phyloP scores from a whole-genome alignment of 176 grass and related monocot species.

The Juncus inflexus region DNA sequence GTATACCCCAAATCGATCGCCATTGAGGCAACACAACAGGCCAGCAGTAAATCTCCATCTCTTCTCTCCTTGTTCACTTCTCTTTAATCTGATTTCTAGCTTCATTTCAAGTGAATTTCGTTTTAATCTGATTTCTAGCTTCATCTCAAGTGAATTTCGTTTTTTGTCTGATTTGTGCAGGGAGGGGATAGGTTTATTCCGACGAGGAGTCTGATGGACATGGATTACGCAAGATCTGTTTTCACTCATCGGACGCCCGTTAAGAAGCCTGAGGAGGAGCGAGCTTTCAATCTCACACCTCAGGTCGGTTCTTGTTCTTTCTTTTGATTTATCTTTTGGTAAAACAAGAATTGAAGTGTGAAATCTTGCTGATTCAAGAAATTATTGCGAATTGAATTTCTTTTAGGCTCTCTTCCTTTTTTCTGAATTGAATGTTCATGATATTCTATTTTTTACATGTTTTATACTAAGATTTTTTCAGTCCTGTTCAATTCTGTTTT shows the following conservation, averaged over 20 bases:
- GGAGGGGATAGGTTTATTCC: slow-evolving; percentile 39
- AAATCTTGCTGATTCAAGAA: not conserved
- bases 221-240: slow-evolving; percentile 30
- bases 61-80: slow-evolving; percentile 6
- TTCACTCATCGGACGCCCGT: slow-evolving; percentile 7
- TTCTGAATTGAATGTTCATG: not conserved
- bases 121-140: slow-evolving; percentile 8
- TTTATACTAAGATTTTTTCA: not conserved
- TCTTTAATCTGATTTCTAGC: slow-evolving; percentile 2
- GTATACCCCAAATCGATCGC: slow-evolving; percentile 19
- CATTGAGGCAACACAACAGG: slow-evolving; percentile 13
- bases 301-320: slow-evolving; percentile 18
- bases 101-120: slow-evolving; percentile 6
- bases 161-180: slow-evolving; percentile 13
- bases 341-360: not conserved
- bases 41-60: slow-evolving; percentile 6
- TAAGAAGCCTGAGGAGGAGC: slow-evolving; percentile 21
- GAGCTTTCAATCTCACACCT: slow-evolving; percentile 1
- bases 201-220: slow-evolving; percentile 39
- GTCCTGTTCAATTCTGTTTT: not conserved
- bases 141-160: not conserved
- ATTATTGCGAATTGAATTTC: not conserved
- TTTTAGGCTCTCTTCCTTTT: not conserved
- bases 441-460: not conserved
- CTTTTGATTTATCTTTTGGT: not conserved